A percentile compares a stretch with the other conserved stretches of the same genome.
Evolutionary conservation across 345 rosid genomes (phyloP).

Genomic region (Eucalyptus camaldulensis): DNA sequence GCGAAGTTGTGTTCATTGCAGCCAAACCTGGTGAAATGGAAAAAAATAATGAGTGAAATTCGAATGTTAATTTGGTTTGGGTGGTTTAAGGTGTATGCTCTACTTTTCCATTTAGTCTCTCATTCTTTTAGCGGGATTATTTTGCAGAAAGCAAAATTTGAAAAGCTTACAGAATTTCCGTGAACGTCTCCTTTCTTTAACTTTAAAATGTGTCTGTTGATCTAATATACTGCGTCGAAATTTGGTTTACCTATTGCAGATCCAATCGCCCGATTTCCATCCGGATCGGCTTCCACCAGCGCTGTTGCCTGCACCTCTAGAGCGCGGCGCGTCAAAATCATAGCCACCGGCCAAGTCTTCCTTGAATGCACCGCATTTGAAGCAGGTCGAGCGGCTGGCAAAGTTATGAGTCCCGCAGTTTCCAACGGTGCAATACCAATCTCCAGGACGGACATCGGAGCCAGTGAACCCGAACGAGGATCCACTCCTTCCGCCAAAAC

Average conservation of each 20-base stretch:
- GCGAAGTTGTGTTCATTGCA: conserved; percentile 91
- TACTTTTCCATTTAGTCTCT: background rate
- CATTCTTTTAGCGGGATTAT: background rate
- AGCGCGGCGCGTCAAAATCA: conserved; percentile 26
- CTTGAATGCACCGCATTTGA: conserved; percentile 77
- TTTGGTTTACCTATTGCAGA: conserved; percentile 49
- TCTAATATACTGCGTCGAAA: background rate
- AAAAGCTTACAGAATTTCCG: background rate
- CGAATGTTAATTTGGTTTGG: background rate
- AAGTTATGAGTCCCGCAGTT: conserved; percentile 91
- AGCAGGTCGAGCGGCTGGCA: conserved; percentile 87
- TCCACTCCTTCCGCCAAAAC: conserved; percentile 33
- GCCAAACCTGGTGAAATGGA: conserved; percentile 29
- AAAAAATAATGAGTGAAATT: background rate
- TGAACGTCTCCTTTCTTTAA: background rate
- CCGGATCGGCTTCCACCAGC: conserved; percentile 36
- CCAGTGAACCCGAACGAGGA: conserved; percentile 69
- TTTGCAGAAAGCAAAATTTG: background rate
- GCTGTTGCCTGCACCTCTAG: conserved; percentile 20
- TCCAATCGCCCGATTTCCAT: conserved; percentile 93
- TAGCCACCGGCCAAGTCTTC: conserved; percentile 32
- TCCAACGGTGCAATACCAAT: conserved; percentile 77
- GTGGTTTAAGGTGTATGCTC: background rate
- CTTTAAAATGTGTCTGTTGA: background rate
- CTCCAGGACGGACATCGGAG: conserved; percentile 91